These are phyloP conservation scores for Agaricales sp. DNA, from an alignment of 1,284 basidiomycete genomes.

Conservation along the genomic window DNA sequence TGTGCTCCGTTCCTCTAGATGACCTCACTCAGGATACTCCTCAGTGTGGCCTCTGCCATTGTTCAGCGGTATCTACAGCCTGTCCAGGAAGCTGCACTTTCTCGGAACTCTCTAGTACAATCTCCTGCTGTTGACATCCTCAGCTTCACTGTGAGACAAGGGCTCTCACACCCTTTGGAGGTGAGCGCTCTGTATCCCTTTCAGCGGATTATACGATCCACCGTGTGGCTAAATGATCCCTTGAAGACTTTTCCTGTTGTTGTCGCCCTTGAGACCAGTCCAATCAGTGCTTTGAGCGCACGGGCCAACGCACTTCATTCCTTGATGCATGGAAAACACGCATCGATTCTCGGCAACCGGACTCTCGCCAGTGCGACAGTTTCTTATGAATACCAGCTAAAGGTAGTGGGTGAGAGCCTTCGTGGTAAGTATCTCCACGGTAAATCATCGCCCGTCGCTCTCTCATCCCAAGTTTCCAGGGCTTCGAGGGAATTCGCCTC, in stretches of 20 bases:
- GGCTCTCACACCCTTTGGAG: conserved; percentile 89
- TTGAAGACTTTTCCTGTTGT: conserved; percentile 83
- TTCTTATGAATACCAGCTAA: conserved; percentile 76
- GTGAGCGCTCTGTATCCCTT: conserved; percentile 32
- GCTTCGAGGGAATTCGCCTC: conserved; percentile 31
- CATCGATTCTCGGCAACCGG: conserved; percentile 80
- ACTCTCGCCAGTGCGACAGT: conserved; percentile 72
- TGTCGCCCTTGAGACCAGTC: conserved; percentile 85
- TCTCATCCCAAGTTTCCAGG: too few relatives aligned
- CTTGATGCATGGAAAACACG: conserved; percentile 82
- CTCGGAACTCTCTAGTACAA: conserved; percentile 64
- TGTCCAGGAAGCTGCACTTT: conserved; percentile 76
- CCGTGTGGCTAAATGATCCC: conserved; percentile 7
- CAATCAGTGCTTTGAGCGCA: conserved; percentile 47
- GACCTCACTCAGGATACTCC: conserved; percentile 4
- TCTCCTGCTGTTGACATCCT: conserved; percentile 84
- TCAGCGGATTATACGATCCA: background rate
- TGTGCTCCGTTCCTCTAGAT: background rate
- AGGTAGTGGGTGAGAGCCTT: too few relatives aligned
- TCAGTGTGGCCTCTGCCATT: conserved; percentile 84
- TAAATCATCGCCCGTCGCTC: too few relatives aligned
- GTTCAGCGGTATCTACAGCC: conserved; percentile 85
- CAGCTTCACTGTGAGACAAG: conserved; percentile 88
- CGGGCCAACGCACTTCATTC: conserved; percentile 78
- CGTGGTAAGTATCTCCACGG: too few relatives aligned